phyloP scores from a whole-genome alignment of 345 rosid species.

The Murraya paniculata region DNA sequence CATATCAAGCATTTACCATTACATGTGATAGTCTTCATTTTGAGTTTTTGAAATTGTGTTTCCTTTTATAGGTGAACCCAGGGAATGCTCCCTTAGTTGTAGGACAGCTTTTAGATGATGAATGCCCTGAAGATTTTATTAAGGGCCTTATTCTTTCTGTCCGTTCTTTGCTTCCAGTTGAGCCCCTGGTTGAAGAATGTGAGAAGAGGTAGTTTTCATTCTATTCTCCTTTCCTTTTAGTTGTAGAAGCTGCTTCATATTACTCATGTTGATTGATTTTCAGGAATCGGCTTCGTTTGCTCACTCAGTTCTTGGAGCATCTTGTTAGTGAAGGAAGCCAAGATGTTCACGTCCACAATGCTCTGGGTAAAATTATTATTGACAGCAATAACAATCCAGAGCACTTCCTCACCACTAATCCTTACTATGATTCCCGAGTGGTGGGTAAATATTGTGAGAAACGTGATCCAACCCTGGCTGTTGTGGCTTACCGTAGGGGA shows the following conservation, averaged over 20 bases:
- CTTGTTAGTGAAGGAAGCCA: conserved; percentile 99
- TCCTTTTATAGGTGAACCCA: conserved; percentile 79
- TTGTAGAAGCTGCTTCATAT: not conserved
- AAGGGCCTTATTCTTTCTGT: conserved; percentile 97
- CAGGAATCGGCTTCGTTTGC: conserved; percentile 99
- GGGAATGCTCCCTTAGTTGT: conserved; percentile 97
- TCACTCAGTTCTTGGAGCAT: conserved; percentile 99
- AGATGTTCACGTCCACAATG: conserved; percentile 99
- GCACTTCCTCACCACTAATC: conserved; percentile 96
- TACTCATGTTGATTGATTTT: conserved; percentile 29
- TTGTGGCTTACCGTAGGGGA: conserved; percentile 95
- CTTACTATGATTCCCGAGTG: conserved; percentile 95
- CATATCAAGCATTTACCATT: not conserved
- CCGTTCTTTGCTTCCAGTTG: conserved; percentile 80
- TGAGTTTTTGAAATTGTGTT: conserved; percentile 10
- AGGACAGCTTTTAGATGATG: conserved; percentile 89
- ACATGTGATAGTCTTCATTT: not conserved
- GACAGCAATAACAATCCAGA: conserved; percentile 99
- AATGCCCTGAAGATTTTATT: conserved; percentile 97
- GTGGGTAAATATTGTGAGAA: conserved; percentile 99
- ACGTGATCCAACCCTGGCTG: conserved; percentile 99
- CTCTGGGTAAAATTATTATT: conserved; percentile 96
- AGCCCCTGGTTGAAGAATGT: conserved; percentile 82
- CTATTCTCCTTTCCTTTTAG: conserved; percentile 9
- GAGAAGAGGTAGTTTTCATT: conserved; percentile 63